A percentile compares a stretch with the other conserved stretches of the same genome.
phyloP scores from a whole-genome alignment of 495 filamentous ascomycete genomes.

The Clavariopsis aquatica region DNA sequence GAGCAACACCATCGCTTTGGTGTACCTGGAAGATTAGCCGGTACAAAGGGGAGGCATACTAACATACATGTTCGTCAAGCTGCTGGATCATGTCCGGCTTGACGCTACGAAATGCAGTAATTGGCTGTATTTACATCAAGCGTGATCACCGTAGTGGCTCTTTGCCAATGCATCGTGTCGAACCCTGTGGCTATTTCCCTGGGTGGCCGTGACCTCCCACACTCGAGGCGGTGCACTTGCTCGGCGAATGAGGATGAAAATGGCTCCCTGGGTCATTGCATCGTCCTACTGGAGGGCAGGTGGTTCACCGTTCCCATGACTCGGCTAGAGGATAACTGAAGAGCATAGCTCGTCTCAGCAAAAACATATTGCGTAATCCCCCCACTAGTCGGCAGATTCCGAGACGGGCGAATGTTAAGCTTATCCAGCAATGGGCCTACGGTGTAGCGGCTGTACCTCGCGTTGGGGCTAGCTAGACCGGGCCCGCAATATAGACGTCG shows the following conservation, averaged over 20 bases:
- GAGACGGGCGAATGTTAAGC: slow-evolving; percentile 27
- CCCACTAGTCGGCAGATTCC: slow-evolving; percentile 24
- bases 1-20: background rate
- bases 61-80: background rate
- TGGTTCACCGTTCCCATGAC: slow-evolving; percentile 12
- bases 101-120: background rate
- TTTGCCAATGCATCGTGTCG: slow-evolving; percentile 8
- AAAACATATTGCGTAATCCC: background rate
- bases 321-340: slow-evolving; percentile 6
- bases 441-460: slow-evolving; percentile 25
- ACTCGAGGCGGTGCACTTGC: background rate
- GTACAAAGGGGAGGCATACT: background rate
- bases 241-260: background rate
- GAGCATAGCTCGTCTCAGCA: background rate
- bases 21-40: background rate
- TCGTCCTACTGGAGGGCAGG: slow-evolving; percentile 22
- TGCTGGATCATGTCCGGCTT: background rate
- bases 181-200: slow-evolving; percentile 3
- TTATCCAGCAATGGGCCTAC: slow-evolving; percentile 32
- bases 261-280: too few relatives aligned
- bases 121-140: slow-evolving; percentile 18
- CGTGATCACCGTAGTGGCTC: slow-evolving; percentile 8
- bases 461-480: slow-evolving; percentile 18
- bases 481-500: slow-evolving; percentile 22
- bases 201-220: background rate